phyloP scores from a whole-genome alignment of 2,329 filamentous ascomycete genomes.

The Cadophora malorum region DNA sequence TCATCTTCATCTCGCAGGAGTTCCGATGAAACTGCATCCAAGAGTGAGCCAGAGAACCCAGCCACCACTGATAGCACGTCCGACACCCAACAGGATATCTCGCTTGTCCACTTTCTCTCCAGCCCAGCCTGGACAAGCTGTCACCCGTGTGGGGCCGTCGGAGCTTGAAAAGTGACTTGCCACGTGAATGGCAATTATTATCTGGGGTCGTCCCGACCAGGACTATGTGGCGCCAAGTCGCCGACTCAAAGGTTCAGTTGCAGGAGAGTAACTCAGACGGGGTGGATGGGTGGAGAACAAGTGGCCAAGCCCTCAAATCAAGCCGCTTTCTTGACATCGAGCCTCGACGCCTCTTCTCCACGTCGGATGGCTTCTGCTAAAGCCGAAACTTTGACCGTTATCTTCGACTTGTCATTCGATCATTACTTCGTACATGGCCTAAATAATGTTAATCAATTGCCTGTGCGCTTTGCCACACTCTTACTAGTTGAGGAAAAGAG shows the following conservation, averaged over 20 bases:
- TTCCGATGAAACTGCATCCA: constrained; percentile 1
- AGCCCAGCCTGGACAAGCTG: neutral
- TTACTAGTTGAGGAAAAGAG: too few relatives aligned
- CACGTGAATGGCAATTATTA: constrained; percentile 10
- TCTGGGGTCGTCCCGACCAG: constrained; percentile 6
- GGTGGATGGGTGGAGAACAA: constrained; percentile 5
- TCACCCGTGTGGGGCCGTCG: constrained; percentile 8
- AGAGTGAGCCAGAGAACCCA: neutral
- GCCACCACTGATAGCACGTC: neutral
- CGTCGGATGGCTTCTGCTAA: neutral
- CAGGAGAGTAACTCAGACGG: neutral
- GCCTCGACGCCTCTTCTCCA: constrained; percentile 1
- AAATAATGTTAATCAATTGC: too few relatives aligned
- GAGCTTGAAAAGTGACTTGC: constrained; percentile 2
- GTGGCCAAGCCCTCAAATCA: constrained; percentile 6
- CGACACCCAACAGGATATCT: neutral
- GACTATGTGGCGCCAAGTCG: constrained; percentile 19
- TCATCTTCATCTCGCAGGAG: constrained; percentile 10
- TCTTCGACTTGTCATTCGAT: neutral
- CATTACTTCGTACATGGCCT: too few relatives aligned
- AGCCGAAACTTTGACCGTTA: constrained; percentile 7
- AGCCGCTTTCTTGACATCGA: neutral
- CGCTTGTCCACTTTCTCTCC: neutral
- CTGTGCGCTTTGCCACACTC: too few relatives aligned
- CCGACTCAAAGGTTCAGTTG: constrained; percentile 12